phyloP scores from a whole-genome alignment of 1,284 basidiomycete species.

The Moesziomyces globuligerus region DNA sequence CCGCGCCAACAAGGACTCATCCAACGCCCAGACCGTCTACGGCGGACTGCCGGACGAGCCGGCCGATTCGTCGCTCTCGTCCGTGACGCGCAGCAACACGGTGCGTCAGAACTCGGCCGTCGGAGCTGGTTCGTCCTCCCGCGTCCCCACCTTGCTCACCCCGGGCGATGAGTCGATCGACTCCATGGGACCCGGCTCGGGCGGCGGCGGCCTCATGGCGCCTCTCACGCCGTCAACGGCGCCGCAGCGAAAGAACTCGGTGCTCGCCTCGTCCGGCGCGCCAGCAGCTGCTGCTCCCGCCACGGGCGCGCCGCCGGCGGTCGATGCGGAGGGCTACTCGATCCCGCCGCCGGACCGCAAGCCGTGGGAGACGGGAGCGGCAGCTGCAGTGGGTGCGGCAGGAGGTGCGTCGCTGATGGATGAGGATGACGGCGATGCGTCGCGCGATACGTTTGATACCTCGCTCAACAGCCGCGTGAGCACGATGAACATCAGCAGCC shows the following conservation, averaged over 20 bases:
- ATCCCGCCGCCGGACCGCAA: constrained; percentile 71
- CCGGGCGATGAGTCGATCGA: constrained; percentile 42
- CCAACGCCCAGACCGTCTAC: constrained; percentile 48
- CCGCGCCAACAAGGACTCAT: constrained; percentile 44
- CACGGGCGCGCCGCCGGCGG: constrained; percentile 45
- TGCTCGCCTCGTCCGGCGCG: constrained; percentile 3
- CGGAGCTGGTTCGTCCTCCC: constrained; percentile 16
- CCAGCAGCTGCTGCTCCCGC: constrained; percentile 7
- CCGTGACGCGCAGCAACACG: constrained; percentile 28
- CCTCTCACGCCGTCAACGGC: constrained; percentile 46
- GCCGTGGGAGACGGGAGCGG: constrained; percentile 67
- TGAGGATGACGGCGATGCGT: constrained; percentile 57
- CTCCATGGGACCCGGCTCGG: constrained; percentile 29
- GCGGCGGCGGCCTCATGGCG: constrained; percentile 49
- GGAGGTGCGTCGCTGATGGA: constrained; percentile 60
- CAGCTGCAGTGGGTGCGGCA: neutral
- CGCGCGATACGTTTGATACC: constrained; percentile 32
- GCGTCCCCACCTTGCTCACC: constrained; percentile 9
- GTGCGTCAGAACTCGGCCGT: constrained; percentile 31
- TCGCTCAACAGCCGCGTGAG: constrained; percentile 38
- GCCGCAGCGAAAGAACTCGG: constrained; percentile 17
- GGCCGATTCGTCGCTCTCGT: constrained; percentile 38
- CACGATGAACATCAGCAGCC: constrained; percentile 67
- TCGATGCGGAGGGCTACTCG: constrained; percentile 71
- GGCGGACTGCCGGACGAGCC: constrained; percentile 45